A percentile compares a stretch with the other conserved stretches of the same genome.
Conservation (phyloP, 2,329 filamentous ascomycete species). For the Colletotrichum australisinense region DNA sequence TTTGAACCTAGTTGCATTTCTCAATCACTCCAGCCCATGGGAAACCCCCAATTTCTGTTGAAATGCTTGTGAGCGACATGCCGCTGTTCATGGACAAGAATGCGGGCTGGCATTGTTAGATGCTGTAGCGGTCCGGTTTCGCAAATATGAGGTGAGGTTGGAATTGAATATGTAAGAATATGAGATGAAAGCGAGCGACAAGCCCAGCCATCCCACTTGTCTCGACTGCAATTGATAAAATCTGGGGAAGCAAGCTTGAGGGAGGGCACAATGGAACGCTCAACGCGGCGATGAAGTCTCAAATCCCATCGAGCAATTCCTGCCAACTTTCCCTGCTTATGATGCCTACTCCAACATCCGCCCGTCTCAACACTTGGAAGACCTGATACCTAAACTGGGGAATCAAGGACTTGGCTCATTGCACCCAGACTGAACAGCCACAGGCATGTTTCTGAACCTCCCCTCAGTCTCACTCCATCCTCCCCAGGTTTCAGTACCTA, state of each 20-base stretch:
- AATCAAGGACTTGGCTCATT: not conserved
- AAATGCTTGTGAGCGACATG: not conserved
- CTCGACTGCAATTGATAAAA: not conserved
- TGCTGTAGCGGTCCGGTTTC: constrained; percentile 23
- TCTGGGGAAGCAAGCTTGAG: constrained; percentile 11
- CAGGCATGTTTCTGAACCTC: not conserved
- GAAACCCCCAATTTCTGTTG: constrained; percentile 8
- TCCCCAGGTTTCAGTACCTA: constrained; percentile 10
- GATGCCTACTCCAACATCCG: not conserved
- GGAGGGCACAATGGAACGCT: not conserved
- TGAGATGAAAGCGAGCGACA: not conserved
- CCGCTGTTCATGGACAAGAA: not conserved
- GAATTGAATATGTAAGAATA: not conserved
- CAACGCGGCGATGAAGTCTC: not conserved
- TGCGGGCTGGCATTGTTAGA: not conserved
- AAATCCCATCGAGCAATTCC: not conserved
- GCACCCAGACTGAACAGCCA: not conserved
- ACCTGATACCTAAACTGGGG: not conserved
- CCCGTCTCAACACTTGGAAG: not conserved
- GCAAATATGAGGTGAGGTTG: not conserved
- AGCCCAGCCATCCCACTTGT: not conserved
- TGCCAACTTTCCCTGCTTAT: no score
- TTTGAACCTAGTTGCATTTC: constrained; percentile 5
- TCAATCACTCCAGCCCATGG: constrained; percentile 17
- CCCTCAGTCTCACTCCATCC: constrained; percentile 2